Conservation (phyloP, 2,329 filamentous ascomycete genomes). For the Xylariomycetidae sp. region DNA sequence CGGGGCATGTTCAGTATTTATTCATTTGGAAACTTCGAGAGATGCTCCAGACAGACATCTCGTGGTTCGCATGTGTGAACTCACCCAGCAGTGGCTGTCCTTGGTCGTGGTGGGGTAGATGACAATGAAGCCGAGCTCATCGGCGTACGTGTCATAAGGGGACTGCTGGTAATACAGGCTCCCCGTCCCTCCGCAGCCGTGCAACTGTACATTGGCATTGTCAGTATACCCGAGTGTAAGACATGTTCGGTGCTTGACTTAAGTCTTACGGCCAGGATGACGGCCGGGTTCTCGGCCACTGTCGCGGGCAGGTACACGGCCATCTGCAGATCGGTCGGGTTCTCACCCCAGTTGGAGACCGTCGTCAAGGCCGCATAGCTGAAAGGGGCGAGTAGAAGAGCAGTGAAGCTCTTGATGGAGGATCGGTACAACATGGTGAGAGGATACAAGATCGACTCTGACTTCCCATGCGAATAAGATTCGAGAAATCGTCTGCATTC, state of each 20-base stretch:
- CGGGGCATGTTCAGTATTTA: no score
- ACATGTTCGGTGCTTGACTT: not conserved
- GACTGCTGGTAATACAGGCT: slow-evolving; percentile 10
- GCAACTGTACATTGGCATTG: slow-evolving; percentile 12
- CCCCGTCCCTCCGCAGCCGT: slow-evolving; percentile 14
- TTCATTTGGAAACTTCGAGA: no score
- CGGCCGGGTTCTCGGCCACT: slow-evolving; percentile 11
- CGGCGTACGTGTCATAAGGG: slow-evolving; percentile 13
- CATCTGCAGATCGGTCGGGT: slow-evolving; percentile 17
- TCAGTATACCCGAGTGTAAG: no score
- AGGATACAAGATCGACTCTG: no score
- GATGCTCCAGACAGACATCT: no score
- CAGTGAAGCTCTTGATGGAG: no score
- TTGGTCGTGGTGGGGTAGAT: slow-evolving; percentile 16
- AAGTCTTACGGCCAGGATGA: slow-evolving; percentile 16
- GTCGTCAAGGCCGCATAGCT: slow-evolving; percentile 12
- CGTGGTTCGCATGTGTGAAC: no score
- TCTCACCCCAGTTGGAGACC: slow-evolving; percentile 12
- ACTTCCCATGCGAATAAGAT: no score
- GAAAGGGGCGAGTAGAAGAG: no score
- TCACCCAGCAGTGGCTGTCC: slow-evolving; percentile 17
- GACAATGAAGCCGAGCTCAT: slow-evolving; percentile 16
- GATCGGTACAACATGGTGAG: no score
- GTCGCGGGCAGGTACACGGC: slow-evolving; percentile 10
- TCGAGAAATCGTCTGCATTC: no score